A percentile compares a stretch with the other conserved stretches of the same genome.
phyloP scores from a whole-genome alignment of 805 yeast species.

The Zygotorulaspora chibaensis region DNA sequence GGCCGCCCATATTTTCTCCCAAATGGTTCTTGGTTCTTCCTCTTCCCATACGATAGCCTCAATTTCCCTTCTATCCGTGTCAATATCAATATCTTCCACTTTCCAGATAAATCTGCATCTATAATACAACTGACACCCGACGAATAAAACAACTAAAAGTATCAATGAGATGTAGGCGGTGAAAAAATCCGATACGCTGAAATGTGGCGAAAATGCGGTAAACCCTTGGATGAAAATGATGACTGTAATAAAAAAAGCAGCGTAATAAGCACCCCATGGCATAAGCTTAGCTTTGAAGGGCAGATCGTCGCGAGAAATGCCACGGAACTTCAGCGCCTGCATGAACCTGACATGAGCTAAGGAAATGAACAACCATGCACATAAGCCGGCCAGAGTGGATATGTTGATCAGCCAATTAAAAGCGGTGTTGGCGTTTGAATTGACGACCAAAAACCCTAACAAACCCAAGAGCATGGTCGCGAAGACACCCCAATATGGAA shows the following conservation, averaged over 20 bases:
- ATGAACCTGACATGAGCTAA: slow-evolving; percentile 59
- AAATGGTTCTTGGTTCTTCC: slow-evolving; percentile 44
- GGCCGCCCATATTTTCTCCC: slow-evolving; percentile 52
- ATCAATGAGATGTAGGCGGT: slow-evolving; percentile 62
- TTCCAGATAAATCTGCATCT: slow-evolving; percentile 44
- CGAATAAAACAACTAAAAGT: slow-evolving; percentile 47
- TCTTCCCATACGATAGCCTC: slow-evolving; percentile 55
- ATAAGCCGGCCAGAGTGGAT: slow-evolving; percentile 62
- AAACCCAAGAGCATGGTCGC: slow-evolving; percentile 54
- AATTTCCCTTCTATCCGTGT: slow-evolving; percentile 56
- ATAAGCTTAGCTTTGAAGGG: slow-evolving; percentile 65
- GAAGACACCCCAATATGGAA: slow-evolving; percentile 54
- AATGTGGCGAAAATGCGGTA: slow-evolving; percentile 50
- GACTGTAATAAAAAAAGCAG: slow-evolving; percentile 48
- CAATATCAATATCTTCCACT: slow-evolving; percentile 59
- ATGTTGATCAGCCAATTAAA: slow-evolving; percentile 66
- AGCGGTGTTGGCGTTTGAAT: slow-evolving; percentile 48
- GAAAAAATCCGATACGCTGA: slow-evolving; percentile 53
- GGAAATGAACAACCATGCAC: slow-evolving; percentile 62
- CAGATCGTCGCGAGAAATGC: slow-evolving; percentile 56
- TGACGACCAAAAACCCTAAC: slow-evolving; percentile 52
- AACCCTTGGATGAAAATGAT: slow-evolving; percentile 69
- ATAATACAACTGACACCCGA: slow-evolving; percentile 48
- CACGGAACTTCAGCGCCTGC: slow-evolving; percentile 54
- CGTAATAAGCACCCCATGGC: slow-evolving; percentile 63